phyloP scores from a whole-genome alignment of 208 protist genomes.

The Leishmania gerbilli region DNA sequence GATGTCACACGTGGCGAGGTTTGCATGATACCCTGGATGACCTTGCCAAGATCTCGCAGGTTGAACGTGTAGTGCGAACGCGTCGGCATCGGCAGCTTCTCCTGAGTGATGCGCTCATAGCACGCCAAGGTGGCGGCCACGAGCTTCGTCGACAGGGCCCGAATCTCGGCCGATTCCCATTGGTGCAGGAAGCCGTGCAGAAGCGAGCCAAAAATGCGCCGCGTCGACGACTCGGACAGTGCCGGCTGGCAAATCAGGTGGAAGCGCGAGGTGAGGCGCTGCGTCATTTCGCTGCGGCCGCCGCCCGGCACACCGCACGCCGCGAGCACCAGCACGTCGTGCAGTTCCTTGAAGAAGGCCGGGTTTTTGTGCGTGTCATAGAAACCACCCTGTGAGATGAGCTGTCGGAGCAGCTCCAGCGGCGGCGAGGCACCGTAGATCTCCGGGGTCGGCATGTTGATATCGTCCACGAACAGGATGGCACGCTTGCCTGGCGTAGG shows the following conservation, averaged over 20 bases:
- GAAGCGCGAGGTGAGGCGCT: conserved; percentile 93
- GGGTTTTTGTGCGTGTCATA: conserved; percentile 94
- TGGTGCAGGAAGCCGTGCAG: conserved; percentile 88
- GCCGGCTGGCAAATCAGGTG: conserved; percentile 94
- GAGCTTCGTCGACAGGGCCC: conserved; percentile 63
- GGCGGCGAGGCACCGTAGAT: conserved; percentile 95
- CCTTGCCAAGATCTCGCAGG: conserved; percentile 97
- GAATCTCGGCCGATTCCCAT: conserved; percentile 60
- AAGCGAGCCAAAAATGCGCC: conserved; percentile 96
- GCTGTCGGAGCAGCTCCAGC: conserved; percentile 94
- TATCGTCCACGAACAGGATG: conserved; percentile 95
- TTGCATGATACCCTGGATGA: conserved; percentile 97
- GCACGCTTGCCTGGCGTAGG: conserved; percentile 89
- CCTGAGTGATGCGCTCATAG: conserved; percentile 93
- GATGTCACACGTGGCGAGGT: conserved; percentile 65
- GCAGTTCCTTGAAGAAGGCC: conserved; percentile 92
- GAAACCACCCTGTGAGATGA: conserved; percentile 94
- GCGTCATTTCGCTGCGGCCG: conserved; percentile 93
- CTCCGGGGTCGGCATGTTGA: conserved; percentile 96
- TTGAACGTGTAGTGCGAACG: conserved; percentile 99
- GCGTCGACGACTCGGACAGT: conserved; percentile 85
- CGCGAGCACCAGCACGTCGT: conserved; percentile 89
- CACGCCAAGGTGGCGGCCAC: conserved; percentile 94
- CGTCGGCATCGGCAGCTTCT: conserved; percentile 97
- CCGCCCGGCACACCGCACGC: conserved; percentile 96